These are phyloP conservation scores for Pseudozyma pruni DNA, from an alignment of 1,284 basidiomycete species.

Conservation along the genomic window DNA sequence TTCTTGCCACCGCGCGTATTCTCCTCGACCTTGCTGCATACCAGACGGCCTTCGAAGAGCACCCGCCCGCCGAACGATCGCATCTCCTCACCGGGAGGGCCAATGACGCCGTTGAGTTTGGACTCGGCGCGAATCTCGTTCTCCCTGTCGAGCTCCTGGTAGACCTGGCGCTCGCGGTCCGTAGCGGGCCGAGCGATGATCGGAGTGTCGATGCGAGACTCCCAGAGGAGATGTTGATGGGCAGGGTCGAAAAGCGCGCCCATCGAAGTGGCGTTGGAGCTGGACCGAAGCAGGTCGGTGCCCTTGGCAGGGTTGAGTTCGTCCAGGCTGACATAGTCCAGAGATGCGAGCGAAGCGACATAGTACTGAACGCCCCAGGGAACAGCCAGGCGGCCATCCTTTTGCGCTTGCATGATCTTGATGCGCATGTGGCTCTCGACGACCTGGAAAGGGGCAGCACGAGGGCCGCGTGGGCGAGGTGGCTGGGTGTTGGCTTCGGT, in stretches of 20 bases:
- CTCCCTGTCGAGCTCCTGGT: constrained; percentile 38
- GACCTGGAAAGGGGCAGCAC: constrained; percentile 10
- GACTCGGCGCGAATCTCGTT: constrained; percentile 3
- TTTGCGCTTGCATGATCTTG: constrained; percentile 16
- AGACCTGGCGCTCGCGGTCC: constrained; percentile 15
- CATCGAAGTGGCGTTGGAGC: constrained; percentile 14
- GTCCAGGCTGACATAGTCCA: constrained; percentile 13
- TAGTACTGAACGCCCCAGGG: constrained; percentile 38
- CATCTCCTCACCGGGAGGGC: constrained; percentile 33
- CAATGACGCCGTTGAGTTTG: constrained; percentile 24
- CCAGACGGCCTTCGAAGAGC: constrained; percentile 30
- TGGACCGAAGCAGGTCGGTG: constrained; percentile 20
- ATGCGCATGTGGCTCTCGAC: constrained; percentile 11
- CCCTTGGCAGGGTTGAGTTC: constrained; percentile 17
- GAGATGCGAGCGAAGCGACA: constrained; percentile 28
- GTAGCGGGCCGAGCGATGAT: constrained; percentile 19
- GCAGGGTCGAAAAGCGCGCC: constrained; percentile 11
- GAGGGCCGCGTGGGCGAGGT: not conserved
- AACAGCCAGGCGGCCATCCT: constrained; percentile 13
- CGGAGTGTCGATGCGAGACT: not conserved
- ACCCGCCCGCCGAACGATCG: constrained; percentile 31
- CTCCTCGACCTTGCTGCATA: constrained; percentile 4
- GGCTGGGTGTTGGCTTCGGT: too few species aligned
- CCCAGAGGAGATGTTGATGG: constrained; percentile 24
- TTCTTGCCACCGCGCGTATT: not conserved